Percentiles rank a stretch among this genome's conserved stretches.
Evolutionary conservation across 2,329 filamentous ascomycete genomes (phyloP).

Genomic region (Decorospora gaudefroyi): DNA sequence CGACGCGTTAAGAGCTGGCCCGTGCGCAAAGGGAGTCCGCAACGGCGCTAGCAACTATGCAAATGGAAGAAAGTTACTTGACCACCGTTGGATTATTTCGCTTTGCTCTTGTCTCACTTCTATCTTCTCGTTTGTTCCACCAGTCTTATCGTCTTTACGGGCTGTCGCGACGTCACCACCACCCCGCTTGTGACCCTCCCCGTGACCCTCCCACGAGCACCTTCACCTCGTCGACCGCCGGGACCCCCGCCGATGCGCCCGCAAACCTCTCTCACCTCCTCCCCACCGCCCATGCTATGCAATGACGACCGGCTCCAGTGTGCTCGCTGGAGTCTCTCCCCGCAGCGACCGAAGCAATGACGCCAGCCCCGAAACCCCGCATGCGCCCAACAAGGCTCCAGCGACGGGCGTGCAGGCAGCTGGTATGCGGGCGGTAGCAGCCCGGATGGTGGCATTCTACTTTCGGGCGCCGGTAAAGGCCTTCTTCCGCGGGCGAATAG

Average conservation of each 20-base stretch:
- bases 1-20: slow-evolving; percentile 22
- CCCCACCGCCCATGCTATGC: slow-evolving; percentile 36
- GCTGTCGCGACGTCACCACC: not conserved
- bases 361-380: slow-evolving; percentile 23
- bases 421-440: slow-evolving; percentile 79
- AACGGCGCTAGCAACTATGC: slow-evolving; percentile 9
- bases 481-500: slow-evolving; percentile 87
- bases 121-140: not conserved
- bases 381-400: slow-evolving; percentile 58
- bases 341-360: slow-evolving; percentile 23
- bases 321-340: slow-evolving; percentile 40
- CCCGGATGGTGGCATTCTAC: slow-evolving; percentile 85
- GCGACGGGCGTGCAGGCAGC: slow-evolving; percentile 81
- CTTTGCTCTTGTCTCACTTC: no score
- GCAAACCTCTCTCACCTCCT: slow-evolving; percentile 19
- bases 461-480: slow-evolving; percentile 90
- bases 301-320: slow-evolving; percentile 46
- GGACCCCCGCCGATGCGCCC: slow-evolving; percentile 21
- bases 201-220: slow-evolving; percentile 21
- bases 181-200: slow-evolving; percentile 16
- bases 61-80: no score
- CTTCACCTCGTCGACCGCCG: slow-evolving; percentile 2
- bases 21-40: slow-evolving; percentile 14
- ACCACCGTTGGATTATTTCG: no score
- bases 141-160: not conserved